phyloP scores from a whole-genome alignment of 805 yeast genomes.

The Cyberlindnera nakhonratchasimensis region DNA sequence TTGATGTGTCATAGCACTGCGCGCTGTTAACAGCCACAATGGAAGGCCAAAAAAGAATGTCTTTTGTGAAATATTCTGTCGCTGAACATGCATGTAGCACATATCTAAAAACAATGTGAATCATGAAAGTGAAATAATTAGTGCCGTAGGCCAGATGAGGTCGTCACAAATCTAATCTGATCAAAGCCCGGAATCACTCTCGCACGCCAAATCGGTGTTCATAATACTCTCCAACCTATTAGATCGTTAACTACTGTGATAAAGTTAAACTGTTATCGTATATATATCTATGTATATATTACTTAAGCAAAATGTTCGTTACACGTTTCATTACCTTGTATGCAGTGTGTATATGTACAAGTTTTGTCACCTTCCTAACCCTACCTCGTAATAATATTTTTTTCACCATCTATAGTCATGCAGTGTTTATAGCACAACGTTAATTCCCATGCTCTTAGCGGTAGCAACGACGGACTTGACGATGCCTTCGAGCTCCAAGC shows the following conservation, averaged over 20 bases:
- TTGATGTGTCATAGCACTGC: background rate
- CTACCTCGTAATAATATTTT: background rate
- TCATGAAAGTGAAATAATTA: too few relatives aligned
- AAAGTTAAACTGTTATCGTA: too few relatives aligned
- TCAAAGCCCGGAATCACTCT: too few relatives aligned
- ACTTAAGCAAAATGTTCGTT: too few relatives aligned
- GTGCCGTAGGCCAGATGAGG: too few relatives aligned
- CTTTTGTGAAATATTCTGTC: too few relatives aligned
- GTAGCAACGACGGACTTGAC: constrained; percentile 82
- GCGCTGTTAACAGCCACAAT: background rate
- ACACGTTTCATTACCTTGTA: constrained; percentile 12
- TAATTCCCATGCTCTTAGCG: constrained; percentile 86
- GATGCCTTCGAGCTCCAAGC: constrained; percentile 66
- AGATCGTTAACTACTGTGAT: too few relatives aligned
- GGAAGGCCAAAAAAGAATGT: background rate
- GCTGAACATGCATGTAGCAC: too few relatives aligned
- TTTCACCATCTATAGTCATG: background rate
- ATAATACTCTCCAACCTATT: background rate
- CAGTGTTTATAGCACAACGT: constrained; percentile 58
- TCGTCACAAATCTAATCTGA: too few relatives aligned
- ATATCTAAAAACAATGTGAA: too few relatives aligned
- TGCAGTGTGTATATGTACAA: constrained; percentile 11
- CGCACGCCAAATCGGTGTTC: too few relatives aligned
- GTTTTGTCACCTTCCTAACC: background rate
- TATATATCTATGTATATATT: too few relatives aligned